These are phyloP conservation scores for Colletotrichum sp. DNA, from an alignment of 2,329 filamentous ascomycete species.

Conservation along the genomic window DNA sequence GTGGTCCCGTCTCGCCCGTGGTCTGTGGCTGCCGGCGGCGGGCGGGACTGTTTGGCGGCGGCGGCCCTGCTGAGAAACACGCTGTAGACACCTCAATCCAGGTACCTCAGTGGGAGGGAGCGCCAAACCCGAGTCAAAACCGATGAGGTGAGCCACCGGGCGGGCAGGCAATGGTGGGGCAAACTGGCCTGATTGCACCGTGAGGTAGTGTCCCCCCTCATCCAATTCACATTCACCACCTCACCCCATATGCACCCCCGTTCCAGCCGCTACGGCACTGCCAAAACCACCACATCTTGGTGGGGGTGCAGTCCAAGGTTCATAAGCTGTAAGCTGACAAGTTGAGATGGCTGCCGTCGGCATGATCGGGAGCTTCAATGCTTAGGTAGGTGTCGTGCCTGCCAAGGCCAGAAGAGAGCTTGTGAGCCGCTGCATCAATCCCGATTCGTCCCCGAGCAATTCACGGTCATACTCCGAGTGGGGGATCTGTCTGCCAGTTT, in stretches of 20 bases:
- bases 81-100: background rate
- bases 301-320: background rate
- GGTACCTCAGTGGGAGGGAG: background rate
- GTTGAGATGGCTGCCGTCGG: background rate
- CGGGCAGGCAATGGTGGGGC: background rate
- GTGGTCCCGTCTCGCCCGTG: background rate
- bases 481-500: background rate
- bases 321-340: background rate
- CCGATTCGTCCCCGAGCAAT: background rate
- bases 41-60: background rate
- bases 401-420: background rate
- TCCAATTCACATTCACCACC: background rate
- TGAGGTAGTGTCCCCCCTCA: background rate
- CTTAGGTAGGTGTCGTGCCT: background rate
- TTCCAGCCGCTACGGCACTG: background rate
- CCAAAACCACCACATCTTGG: background rate
- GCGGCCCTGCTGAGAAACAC: background rate
- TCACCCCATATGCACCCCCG: background rate
- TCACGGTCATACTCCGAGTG: background rate
- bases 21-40: background rate
- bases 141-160: background rate
- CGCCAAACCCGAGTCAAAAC: background rate
- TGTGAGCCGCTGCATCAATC: background rate
- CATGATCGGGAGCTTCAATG: background rate
- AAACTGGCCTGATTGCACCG: background rate